Conservation (phyloP, 2,329 filamentous ascomycete genomes). For the Camptophora hylomeconis region DNA sequence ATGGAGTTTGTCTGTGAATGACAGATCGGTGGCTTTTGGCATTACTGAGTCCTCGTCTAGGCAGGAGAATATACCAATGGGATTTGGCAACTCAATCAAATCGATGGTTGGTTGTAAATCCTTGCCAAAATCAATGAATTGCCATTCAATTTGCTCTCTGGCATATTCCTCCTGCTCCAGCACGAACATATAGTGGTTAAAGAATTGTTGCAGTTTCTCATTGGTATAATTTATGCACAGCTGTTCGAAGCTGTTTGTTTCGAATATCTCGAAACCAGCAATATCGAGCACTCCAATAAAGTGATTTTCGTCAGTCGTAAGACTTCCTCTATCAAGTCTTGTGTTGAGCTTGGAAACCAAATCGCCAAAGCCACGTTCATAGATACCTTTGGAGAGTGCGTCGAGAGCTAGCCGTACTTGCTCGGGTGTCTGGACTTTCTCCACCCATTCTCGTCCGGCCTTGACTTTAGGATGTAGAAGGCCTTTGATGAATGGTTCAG, state of each 20-base stretch:
- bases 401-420: conserved; percentile 85
- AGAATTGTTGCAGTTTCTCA: conserved; percentile 97
- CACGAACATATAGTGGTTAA: conserved; percentile 99
- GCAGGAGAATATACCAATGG: conserved; percentile 97
- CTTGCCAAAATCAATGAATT: conserved; percentile 97
- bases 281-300: conserved; percentile 99
- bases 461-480: conserved; percentile 88
- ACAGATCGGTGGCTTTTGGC: conserved; percentile 95
- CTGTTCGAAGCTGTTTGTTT: conserved; percentile 96
- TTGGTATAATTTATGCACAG: conserved; percentile 99
- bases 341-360: conserved; percentile 83
- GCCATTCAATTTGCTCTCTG: conserved; percentile 95
- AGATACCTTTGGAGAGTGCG: conserved; percentile 90
- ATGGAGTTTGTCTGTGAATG: conserved; percentile 96
- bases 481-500: conserved; percentile 76
- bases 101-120: conserved; percentile 97
- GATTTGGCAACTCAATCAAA: conserved; percentile 87
- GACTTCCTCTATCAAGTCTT: conserved; percentile 75
- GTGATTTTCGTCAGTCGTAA: conserved; percentile 73
- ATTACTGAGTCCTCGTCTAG: conserved; percentile 96
- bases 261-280: conserved; percentile 97
- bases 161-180: conserved; percentile 97
- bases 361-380: conserved; percentile 89
- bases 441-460: conserved; percentile 93
- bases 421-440: conserved; percentile 94